These are phyloP conservation scores for Russula virescens DNA, from an alignment of 768 basidiomycete species.

Conservation along the genomic window DNA sequence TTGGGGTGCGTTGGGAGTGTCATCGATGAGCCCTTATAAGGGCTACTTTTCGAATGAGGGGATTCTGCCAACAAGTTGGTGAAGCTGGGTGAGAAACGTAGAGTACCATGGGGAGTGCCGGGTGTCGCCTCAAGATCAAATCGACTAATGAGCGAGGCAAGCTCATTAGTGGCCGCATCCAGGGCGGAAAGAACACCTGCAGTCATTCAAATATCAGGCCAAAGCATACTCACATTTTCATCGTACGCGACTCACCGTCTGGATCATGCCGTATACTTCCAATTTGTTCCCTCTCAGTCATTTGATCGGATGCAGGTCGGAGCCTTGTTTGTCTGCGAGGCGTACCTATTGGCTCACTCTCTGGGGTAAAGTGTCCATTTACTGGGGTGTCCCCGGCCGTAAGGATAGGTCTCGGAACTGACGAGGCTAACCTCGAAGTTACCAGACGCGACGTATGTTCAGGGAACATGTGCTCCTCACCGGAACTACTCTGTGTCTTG, in stretches of 20 bases:
- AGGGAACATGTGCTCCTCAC: conserved; percentile 58
- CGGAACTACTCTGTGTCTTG: conserved; percentile 40
- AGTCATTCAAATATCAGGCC: background rate
- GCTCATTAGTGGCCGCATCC: conserved; percentile 76
- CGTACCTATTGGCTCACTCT: conserved; percentile 27
- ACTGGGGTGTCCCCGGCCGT: conserved; percentile 48
- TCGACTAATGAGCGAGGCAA: conserved; percentile 71
- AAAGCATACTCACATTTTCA: background rate
- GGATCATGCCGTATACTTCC: conserved; percentile 45
- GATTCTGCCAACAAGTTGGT: conserved; percentile 24
- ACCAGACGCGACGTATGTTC: conserved; percentile 19
- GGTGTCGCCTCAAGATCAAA: conserved; percentile 81
- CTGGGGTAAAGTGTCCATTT: conserved; percentile 41
- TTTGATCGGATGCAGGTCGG: conserved; percentile 62
- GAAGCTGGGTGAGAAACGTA: conserved; percentile 25
- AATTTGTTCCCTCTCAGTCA: conserved; percentile 45
- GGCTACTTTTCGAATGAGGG: conserved; percentile 30
- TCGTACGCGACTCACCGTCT: conserved; percentile 38
- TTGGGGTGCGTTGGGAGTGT: conserved; percentile 32
- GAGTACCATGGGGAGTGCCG: conserved; percentile 38
- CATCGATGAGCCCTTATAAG: conserved; percentile 31
- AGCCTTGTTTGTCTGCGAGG: conserved; percentile 40
- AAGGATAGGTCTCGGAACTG: conserved; percentile 29
- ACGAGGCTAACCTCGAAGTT: conserved; percentile 4
- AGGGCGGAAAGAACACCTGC: conserved; percentile 59